Conservation (phyloP, 2,329 filamentous ascomycete species). For the Fusarium oligoseptatum region DNA sequence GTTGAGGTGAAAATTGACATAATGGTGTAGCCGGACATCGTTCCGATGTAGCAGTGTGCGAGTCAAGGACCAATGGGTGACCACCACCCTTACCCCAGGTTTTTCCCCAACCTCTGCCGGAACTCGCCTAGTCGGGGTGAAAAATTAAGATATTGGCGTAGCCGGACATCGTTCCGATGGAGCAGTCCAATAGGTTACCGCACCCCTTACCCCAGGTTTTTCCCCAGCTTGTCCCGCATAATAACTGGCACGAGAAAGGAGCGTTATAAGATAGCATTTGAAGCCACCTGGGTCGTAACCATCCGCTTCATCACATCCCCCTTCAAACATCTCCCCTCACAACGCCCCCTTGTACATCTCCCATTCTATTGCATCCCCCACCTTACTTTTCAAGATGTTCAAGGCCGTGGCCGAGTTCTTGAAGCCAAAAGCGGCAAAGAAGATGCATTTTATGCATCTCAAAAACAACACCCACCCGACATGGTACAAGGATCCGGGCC, state of each 20-base stretch:
- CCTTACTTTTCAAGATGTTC: conserved; percentile 7
- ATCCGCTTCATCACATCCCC: background rate
- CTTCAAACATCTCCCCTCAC: background rate
- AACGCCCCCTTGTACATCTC: background rate
- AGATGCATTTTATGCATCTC: conserved; percentile 23
- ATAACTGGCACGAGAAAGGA: background rate
- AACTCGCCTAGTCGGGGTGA: background rate
- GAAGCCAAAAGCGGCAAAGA: conserved; percentile 27
- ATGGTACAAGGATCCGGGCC: conserved; percentile 30
- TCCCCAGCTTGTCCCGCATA: conserved; percentile 25
- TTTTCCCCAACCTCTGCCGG: background rate
- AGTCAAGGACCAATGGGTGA: too few species aligned
- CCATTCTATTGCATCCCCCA: background rate
- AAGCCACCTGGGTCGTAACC: background rate
- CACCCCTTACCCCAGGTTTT: conserved; percentile 27
- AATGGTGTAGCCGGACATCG: too few species aligned
- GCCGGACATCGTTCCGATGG: conserved; percentile 8
- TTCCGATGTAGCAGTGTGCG: too few species aligned
- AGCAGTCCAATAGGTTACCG: background rate
- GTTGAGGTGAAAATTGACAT: too few species aligned
- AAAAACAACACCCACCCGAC: conserved; percentile 33
- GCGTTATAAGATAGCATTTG: conserved; percentile 13
- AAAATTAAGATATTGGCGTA: background rate
- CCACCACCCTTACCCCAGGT: too few species aligned
- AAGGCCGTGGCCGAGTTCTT: conserved; percentile 16